Evolutionary conservation across 345 rosid genomes (phyloP), one percentile per base, ranked within the genome.

Genomic region (Eucalyptus cladocalyx): DNA sequence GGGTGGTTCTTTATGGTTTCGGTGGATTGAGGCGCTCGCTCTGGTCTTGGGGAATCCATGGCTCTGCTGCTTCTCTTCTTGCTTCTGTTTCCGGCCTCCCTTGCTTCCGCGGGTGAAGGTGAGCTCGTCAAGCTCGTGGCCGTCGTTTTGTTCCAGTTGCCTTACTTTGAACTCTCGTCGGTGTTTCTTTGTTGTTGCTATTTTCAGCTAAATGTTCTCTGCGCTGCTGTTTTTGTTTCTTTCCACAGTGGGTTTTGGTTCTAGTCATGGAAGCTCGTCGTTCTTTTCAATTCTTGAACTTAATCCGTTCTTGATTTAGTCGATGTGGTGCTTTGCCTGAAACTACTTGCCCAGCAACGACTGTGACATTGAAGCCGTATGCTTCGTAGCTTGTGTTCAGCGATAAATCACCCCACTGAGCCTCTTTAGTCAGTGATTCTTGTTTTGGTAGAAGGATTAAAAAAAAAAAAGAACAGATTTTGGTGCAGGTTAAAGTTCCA

Each of bases 71-170:
- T 53, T 53, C 90, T 89, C 69, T 89, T 95, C 42, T 54, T 93
- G 87, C 86, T 90, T 24, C 88, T 89, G 48, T 76, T 92, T 87
- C 42, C 87, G 48, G 91, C 80, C 16, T 89, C 94, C 87, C 76
- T 88, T 58, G 94, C 90, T 91, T 91, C 93, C 83, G 93, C 95
- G 51, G 92, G 90, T 87, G 93, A 94, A 91, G 94, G 95, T 91
- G 53, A 89, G 92, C 86, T 88, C 45, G 58, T 13, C 45, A 34
- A 50, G 6, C 26, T 43, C 87, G 42, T 30, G 32, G 12, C 48
- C 12, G 42, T 28, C 53, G 50, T 50, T 4, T 86, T 30, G 65
- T 45, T 76, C 8, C 53, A 80, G 15, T 30, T 85, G 54, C 34
- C 80, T 49, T 48, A 40, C 45, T 45, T 50, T 76, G 83, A 37